Conservation (phyloP, 148 eudicot genomes). For the Vaccinium myrtillus region DNA sequence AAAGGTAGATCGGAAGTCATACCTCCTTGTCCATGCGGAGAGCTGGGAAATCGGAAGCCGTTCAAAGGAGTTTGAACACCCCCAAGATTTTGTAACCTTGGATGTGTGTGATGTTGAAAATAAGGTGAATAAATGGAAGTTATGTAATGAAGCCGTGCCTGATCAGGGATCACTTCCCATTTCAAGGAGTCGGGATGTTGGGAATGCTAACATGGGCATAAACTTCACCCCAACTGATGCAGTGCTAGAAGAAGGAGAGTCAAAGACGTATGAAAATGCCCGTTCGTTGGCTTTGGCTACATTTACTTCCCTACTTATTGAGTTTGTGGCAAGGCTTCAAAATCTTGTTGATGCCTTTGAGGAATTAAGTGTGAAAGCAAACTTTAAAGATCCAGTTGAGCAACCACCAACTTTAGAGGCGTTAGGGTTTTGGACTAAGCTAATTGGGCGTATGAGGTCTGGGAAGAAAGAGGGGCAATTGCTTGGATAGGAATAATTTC, state of each 20-base stretch:
- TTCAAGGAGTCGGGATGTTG: slow-evolving; percentile 34
- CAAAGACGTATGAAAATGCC: slow-evolving; percentile 67
- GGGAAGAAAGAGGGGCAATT: slow-evolving; percentile 26
- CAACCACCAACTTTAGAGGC: slow-evolving; percentile 8
- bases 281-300: slow-evolving; percentile 72
- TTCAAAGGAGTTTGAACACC: slow-evolving; percentile 22
- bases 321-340: slow-evolving; percentile 82
- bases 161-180: slow-evolving; percentile 35
- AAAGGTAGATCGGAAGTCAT: slow-evolving; percentile 69
- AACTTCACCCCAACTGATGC: slow-evolving; percentile 21
- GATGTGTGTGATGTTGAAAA: slow-evolving; percentile 29
- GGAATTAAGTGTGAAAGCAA: slow-evolving; percentile 66
- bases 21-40: slow-evolving; percentile 70
- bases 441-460: slow-evolving; percentile 20
- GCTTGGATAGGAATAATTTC: slow-evolving; percentile 15
- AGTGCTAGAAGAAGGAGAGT: slow-evolving; percentile 34
- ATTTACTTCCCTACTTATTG: slow-evolving; percentile 65
- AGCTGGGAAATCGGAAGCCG: slow-evolving; percentile 63
- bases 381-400: slow-evolving; percentile 49
- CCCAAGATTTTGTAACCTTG: slow-evolving; percentile 29
- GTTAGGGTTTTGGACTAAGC: slow-evolving; percentile 32
- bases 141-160: slow-evolving; percentile 28
- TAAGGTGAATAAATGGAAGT: slow-evolving; percentile 32
- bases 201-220: slow-evolving; percentile 2
- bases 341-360: slow-evolving; percentile 63